A percentile compares a stretch with the other conserved stretches of the same genome.
phyloP scores from a whole-genome alignment of 2,329 filamentous ascomycete species.

The Arthrobotrys musiformis region DNA sequence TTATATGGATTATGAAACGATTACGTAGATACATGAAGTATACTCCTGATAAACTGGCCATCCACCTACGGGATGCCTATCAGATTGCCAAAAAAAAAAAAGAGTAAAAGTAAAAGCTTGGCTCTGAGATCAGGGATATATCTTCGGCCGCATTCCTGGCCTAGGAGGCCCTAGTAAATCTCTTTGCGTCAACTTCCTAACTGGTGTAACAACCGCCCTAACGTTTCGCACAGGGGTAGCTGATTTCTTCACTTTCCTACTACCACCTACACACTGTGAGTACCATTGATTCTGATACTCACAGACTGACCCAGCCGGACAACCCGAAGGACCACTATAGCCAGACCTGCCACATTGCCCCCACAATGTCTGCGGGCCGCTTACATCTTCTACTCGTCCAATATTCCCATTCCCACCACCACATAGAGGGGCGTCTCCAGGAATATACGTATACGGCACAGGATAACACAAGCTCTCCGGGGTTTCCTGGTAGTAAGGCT shows the following conservation, averaged over 20 bases:
- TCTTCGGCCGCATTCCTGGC: constrained; percentile 25
- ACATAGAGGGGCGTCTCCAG: constrained; percentile 23
- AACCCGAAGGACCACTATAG: constrained; percentile 22
- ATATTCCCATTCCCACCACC: background rate
- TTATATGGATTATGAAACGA: too few species aligned
- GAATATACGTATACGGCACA: constrained; percentile 25
- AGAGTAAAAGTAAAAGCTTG: too few species aligned
- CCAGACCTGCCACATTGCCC: constrained; percentile 29
- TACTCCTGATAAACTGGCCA: too few species aligned
- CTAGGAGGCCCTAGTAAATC: constrained; percentile 31
- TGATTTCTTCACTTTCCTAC: constrained; percentile 19
- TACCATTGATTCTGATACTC: constrained; percentile 24
- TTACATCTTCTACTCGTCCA: background rate
- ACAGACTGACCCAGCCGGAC: constrained; percentile 20
- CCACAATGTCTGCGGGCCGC: constrained; percentile 22
- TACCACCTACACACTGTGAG: constrained; percentile 28
- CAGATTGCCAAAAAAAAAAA: too few species aligned
- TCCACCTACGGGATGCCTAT: too few species aligned
- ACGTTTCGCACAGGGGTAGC: constrained; percentile 32
- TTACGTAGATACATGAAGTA: too few species aligned
- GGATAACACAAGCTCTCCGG: constrained; percentile 33
- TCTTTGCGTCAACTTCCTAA: constrained; percentile 21
- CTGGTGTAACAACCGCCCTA: constrained; percentile 24
- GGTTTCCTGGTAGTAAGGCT: constrained; percentile 19
- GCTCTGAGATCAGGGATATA: too few species aligned